These are phyloP conservation scores for Citrus trifoliata DNA, from an alignment of 345 rosid genomes.

Conservation along the genomic window DNA sequence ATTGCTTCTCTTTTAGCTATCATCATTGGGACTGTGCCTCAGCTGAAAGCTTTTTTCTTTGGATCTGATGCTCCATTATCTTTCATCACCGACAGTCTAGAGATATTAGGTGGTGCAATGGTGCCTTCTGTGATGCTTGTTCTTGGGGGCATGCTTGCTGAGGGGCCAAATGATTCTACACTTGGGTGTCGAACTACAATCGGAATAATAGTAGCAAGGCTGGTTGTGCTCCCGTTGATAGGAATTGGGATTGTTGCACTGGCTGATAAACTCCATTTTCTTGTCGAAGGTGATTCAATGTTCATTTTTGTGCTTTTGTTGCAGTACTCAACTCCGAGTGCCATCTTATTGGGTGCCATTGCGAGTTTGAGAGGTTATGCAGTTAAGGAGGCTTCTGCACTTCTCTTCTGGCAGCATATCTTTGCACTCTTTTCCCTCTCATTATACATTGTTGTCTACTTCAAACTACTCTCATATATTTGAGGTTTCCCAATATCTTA, in stretches of 20 bases:
- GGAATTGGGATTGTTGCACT: constrained; percentile 68
- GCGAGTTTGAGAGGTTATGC: constrained; percentile 91
- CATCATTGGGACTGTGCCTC: constrained; percentile 72
- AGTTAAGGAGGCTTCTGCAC: constrained; percentile 79
- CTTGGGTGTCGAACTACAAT: constrained; percentile 80
- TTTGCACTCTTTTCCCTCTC: constrained; percentile 80
- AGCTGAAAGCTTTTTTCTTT: constrained; percentile 58
- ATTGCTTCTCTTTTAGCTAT: constrained; percentile 86
- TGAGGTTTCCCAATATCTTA: constrained; percentile 13
- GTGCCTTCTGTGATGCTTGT: constrained; percentile 98
- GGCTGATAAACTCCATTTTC: constrained; percentile 55
- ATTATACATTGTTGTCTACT: constrained; percentile 62
- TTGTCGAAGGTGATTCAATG: constrained; percentile 62
- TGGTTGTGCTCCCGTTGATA: constrained; percentile 73
- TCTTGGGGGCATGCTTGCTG: constrained; percentile 92
- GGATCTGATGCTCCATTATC: constrained; percentile 82
- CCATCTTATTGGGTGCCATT: constrained; percentile 86
- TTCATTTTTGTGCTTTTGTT: constrained; percentile 71
- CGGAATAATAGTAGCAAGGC: constrained; percentile 71
- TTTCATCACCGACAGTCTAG: constrained; percentile 78
- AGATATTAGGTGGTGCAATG: constrained; percentile 80
- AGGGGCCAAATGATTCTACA: constrained; percentile 83
- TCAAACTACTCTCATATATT: constrained; percentile 43
- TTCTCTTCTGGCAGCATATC: constrained; percentile 92
- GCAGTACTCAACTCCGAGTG: constrained; percentile 94